Evolutionary conservation across 768 basidiomycete genomes (phyloP).

Genomic region (Russula abietina): DNA sequence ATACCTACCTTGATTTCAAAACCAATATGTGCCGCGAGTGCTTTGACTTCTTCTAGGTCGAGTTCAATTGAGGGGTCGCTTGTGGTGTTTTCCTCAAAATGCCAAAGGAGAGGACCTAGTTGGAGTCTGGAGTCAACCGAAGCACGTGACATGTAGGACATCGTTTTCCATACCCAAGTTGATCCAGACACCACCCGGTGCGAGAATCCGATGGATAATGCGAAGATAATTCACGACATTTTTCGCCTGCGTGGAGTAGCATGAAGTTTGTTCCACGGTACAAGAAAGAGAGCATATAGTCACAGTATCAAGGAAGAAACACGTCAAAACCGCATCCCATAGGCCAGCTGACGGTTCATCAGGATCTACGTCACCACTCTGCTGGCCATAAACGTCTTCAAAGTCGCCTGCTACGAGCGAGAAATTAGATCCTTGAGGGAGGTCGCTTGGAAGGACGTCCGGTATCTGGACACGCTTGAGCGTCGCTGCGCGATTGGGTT

Average conservation of each 20-base stretch:
- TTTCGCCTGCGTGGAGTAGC: constrained; percentile 53
- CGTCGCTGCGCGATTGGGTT: constrained; percentile 50
- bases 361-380: constrained; percentile 37
- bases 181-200: constrained; percentile 86
- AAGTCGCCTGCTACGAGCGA: constrained; percentile 92
- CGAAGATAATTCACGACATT: constrained; percentile 88
- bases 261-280: background rate
- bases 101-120: constrained; percentile 89
- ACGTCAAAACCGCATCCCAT: constrained; percentile 90
- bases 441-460: constrained; percentile 71
- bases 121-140: background rate
- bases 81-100: constrained; percentile 84
- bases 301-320: constrained; percentile 97
- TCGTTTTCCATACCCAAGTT: constrained; percentile 67
- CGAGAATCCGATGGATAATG: constrained; percentile 77
- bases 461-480: constrained; percentile 69
- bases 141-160: background rate
- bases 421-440: constrained; percentile 62
- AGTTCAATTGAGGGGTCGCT: constrained; percentile 83
- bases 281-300: constrained; percentile 24
- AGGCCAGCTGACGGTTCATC: constrained; percentile 64
- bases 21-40: constrained; percentile 63
- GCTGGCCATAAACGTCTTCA: constrained; percentile 77
- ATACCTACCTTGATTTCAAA: constrained; percentile 71
- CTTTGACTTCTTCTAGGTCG: constrained; percentile 83